phyloP scores from a whole-genome alignment of 2,329 filamentous ascomycete genomes.

The Alternaria triticina region DNA sequence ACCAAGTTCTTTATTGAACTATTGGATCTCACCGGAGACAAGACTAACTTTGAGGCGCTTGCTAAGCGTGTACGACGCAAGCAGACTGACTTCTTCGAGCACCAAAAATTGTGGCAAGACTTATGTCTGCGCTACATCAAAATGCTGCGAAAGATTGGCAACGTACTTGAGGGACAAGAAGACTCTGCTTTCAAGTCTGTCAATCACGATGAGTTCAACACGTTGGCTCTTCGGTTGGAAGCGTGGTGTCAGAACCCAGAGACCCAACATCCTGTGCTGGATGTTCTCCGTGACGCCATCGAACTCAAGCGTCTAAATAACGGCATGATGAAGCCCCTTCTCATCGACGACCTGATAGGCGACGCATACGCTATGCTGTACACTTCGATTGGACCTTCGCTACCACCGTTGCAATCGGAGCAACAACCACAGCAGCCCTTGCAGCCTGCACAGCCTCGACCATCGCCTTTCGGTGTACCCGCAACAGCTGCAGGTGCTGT shows the following conservation, averaged over 20 bases:
- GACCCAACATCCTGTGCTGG: slow-evolving; percentile 59
- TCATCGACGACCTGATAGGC: slow-evolving; percentile 91
- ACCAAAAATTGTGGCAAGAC: slow-evolving; percentile 67
- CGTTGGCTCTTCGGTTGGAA: slow-evolving; percentile 65
- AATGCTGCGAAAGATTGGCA: slow-evolving; percentile 63
- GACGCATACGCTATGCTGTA: slow-evolving; percentile 86
- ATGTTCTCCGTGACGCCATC: slow-evolving; percentile 69
- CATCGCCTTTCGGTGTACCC: slow-evolving; percentile 4
- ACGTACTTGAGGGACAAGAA: slow-evolving; percentile 67
- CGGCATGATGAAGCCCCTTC: slow-evolving; percentile 80
- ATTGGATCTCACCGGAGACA: slow-evolving; percentile 76
- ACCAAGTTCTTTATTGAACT: slow-evolving; percentile 80
- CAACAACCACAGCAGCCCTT: slow-evolving; percentile 32
- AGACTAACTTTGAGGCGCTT: slow-evolving; percentile 76
- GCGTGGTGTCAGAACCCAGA: slow-evolving; percentile 61
- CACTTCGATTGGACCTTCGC: slow-evolving; percentile 66
- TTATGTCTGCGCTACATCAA: slow-evolving; percentile 65
- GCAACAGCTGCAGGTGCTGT: slow-evolving; percentile 23
- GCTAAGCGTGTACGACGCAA: slow-evolving; percentile 82
- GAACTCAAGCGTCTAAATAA: slow-evolving; percentile 83
- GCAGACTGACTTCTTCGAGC: slow-evolving; percentile 74
- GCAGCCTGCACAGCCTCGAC: slow-evolving; percentile 10
- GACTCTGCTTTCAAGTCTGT: slow-evolving; percentile 69
- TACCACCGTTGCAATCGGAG: slow-evolving; percentile 59
- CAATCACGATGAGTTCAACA: slow-evolving; percentile 69